A percentile compares a stretch with the other conserved stretches of the same genome.
Evolutionary conservation across 768 basidiomycete genomes (phyloP).

Genomic region (Tulasnella sp.): DNA sequence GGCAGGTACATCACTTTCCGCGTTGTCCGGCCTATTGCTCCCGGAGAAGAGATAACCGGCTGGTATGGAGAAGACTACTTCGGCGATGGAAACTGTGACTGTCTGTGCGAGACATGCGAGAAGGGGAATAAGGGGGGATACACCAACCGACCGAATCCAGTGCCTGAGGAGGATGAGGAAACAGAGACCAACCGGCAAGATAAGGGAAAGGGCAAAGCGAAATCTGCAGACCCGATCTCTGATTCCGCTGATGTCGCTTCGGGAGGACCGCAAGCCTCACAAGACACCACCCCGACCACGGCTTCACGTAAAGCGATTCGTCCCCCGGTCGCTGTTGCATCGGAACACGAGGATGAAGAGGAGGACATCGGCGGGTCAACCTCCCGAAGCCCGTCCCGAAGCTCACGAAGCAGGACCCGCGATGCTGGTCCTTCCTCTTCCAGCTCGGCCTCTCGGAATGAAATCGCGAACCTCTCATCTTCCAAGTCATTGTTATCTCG

Average conservation of each 20-base stretch:
- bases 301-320: constrained; percentile 3
- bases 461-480: neutral
- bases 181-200: neutral
- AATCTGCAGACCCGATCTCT: neutral
- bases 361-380: constrained; percentile 5
- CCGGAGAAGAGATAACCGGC: constrained; percentile 83
- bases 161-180: neutral
- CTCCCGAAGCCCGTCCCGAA: neutral
- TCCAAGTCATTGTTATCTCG: neutral
- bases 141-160: constrained; percentile 25
- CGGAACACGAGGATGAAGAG: constrained; percentile 20
- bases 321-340: constrained; percentile 2
- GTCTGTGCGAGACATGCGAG: constrained; percentile 83
- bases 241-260: neutral
- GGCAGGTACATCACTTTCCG: constrained; percentile 86
- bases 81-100: constrained; percentile 61
- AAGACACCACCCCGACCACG: neutral
- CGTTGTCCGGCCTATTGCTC: constrained; percentile 63
- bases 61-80: constrained; percentile 88
- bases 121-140: constrained; percentile 68
- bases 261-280: neutral
- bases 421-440: neutral
- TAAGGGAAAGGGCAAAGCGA: constrained; percentile 17
- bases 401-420: neutral
- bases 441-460: neutral